phyloP scores from a whole-genome alignment of 2,329 filamentous ascomycete species.

The Talaromyces islandicus region DNA sequence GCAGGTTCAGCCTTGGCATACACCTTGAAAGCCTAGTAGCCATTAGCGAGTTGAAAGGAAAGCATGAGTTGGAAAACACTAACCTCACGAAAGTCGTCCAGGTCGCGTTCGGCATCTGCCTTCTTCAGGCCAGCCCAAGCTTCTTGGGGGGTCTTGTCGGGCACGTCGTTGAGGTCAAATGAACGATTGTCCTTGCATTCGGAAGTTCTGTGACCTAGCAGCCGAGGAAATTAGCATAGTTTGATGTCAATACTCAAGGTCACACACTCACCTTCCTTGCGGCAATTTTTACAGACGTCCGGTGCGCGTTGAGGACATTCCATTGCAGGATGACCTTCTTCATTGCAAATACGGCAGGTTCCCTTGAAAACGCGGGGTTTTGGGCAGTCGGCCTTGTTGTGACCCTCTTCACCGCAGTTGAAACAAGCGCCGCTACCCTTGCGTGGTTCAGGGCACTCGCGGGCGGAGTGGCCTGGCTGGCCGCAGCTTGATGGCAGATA shows the following conservation, averaged over 20 bases:
- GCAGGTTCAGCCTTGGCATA: conserved; percentile 45
- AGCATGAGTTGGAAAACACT: conserved; percentile 1
- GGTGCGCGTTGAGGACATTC: conserved; percentile 40
- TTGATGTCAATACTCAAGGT: not conserved
- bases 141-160: conserved; percentile 42
- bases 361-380: conserved; percentile 44
- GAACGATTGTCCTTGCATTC: conserved; percentile 42
- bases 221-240: not conserved
- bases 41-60: conserved; percentile 7
- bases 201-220: conserved; percentile 37
- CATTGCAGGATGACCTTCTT: conserved; percentile 40
- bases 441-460: conserved; percentile 39
- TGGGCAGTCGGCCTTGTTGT: conserved; percentile 40
- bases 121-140: conserved; percentile 47
- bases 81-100: conserved; percentile 47
- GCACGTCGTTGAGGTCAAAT: conserved; percentile 38
- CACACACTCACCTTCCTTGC: conserved; percentile 32
- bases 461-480: conserved; percentile 30
- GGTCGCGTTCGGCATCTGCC: conserved; percentile 44
- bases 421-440: conserved; percentile 36
- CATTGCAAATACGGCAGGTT: conserved; percentile 39
- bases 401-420: conserved; percentile 42
- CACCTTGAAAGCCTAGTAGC: conserved; percentile 38
- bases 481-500: conserved; percentile 25
- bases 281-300: conserved; percentile 43